These are phyloP conservation scores for Hortiboletus rubellus DNA, from an alignment of 1,284 basidiomycete species.

Conservation along the genomic window DNA sequence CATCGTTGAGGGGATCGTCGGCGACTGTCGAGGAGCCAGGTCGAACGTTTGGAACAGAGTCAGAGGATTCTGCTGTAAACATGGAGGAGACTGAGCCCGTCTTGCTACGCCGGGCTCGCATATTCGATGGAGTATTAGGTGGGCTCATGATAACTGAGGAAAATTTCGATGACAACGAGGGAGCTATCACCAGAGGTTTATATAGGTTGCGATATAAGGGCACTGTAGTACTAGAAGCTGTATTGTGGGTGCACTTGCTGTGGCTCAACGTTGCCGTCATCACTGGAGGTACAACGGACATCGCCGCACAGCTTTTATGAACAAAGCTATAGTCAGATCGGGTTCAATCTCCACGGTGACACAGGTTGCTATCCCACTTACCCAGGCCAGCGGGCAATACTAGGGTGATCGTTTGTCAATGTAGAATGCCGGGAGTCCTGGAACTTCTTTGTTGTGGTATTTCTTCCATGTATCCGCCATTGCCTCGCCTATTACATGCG, in stretches of 20 bases:
- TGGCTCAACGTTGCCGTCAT: background rate
- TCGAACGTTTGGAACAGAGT: background rate
- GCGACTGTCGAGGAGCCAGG: background rate
- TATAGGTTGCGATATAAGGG: slow-evolving; percentile 1
- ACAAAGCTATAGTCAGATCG: no score
- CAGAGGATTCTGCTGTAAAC: background rate
- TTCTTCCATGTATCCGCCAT: slow-evolving; percentile 6
- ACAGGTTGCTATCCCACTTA: no score
- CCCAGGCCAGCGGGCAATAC: no score
- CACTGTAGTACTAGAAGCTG: background rate
- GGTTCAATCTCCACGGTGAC: background rate
- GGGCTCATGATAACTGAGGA: background rate
- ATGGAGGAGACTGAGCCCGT: background rate
- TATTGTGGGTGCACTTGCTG: background rate
- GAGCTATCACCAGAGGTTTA: background rate
- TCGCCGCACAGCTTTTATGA: no score
- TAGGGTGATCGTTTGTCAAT: no score
- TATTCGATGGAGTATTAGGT: background rate
- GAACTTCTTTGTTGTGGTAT: background rate
- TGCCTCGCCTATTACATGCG: no score
- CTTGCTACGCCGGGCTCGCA: background rate
- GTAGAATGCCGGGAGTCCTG: no score
- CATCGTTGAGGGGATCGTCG: background rate
- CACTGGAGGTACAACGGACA: no score
- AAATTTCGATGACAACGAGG: background rate